phyloP scores from a whole-genome alignment of 164 flowering plant species.

The Stephania cephalantha region DNA sequence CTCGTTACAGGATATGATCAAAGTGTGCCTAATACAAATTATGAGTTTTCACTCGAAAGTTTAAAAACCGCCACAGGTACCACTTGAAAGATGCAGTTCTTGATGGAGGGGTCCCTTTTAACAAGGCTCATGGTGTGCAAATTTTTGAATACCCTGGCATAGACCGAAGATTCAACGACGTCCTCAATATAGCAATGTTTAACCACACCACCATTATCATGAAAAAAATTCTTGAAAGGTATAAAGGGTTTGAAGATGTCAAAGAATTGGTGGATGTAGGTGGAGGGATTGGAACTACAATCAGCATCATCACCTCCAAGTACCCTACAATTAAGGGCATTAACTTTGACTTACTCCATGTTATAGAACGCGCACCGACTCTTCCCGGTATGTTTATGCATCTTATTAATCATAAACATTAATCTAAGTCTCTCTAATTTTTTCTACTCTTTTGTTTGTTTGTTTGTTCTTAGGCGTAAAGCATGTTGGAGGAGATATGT shows the following conservation, averaged over 20 bases:
- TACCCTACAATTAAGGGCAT: conserved; percentile 66
- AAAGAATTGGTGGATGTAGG: conserved; percentile 68
- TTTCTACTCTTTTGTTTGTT: no score
- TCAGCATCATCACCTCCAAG: conserved; percentile 59
- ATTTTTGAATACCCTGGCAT: conserved; percentile 63
- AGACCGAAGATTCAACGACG: conserved; percentile 71
- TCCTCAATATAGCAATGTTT: conserved; percentile 76
- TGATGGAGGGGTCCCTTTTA: conserved; percentile 80
- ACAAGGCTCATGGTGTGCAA: conserved; percentile 67
- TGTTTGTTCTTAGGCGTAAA: conserved; percentile 43
- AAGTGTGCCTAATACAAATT: no score
- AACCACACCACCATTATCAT: conserved; percentile 62
- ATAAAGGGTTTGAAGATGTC: conserved; percentile 67
- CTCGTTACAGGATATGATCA: no score
- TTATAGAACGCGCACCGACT: conserved; percentile 60
- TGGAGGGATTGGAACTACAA: conserved; percentile 70
- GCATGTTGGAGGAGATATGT: conserved; percentile 89
- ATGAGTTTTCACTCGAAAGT: no score
- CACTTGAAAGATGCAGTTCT: conserved; percentile 79
- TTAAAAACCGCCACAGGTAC: conserved; percentile 36
- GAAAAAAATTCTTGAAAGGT: conserved; percentile 69
- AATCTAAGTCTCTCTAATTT: no score
- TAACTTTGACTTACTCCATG: conserved; percentile 84
- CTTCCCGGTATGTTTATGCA: conserved; percentile 36
- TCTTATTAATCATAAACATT: no score